Percentiles rank a stretch among this genome's conserved stretches.
phyloP scores from a whole-genome alignment of 495 filamentous ascomycete species.

The Penicillium mononematosum region DNA sequence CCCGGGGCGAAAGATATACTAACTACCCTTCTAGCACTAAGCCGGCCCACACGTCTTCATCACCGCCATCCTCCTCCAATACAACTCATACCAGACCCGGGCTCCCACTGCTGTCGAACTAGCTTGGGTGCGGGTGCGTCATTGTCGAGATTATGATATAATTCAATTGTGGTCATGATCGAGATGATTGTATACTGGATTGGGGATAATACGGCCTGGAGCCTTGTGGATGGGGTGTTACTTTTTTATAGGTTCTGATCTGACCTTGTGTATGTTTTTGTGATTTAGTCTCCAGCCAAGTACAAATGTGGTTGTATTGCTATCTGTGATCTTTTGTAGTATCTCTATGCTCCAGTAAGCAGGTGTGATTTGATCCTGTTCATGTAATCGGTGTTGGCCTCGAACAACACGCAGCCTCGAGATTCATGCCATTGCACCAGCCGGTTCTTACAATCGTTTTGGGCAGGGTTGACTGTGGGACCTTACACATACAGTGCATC shows the following conservation, averaged over 20 bases:
- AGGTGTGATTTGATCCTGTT: neutral
- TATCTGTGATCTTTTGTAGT: neutral
- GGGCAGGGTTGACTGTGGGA: no score
- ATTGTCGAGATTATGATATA: conserved; percentile 5
- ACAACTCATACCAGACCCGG: conserved; percentile 29
- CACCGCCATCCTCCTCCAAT: conserved; percentile 29
- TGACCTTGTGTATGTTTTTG: conserved; percentile 19
- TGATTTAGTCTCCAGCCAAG: conserved; percentile 8
- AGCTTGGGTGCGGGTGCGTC: conserved; percentile 9
- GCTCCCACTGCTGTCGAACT: conserved; percentile 28
- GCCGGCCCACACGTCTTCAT: conserved; percentile 20
- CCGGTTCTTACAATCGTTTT: no score
- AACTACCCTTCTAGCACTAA: conserved; percentile 31
- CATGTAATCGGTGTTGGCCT: neutral
- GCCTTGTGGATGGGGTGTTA: conserved; percentile 22
- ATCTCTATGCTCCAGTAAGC: neutral
- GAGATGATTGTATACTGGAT: conserved; percentile 12
- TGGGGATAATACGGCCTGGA: conserved; percentile 13
- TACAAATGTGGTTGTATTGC: conserved; percentile 2
- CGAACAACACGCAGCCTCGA: no score
- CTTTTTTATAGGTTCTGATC: conserved; percentile 6
- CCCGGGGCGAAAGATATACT: conserved; percentile 12
- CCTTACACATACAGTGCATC: neutral
- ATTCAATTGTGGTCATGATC: conserved; percentile 7
- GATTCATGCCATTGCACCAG: no score